Conservation (phyloP, 495 filamentous ascomycete genomes). For the Clohesyomyces aquaticus region DNA sequence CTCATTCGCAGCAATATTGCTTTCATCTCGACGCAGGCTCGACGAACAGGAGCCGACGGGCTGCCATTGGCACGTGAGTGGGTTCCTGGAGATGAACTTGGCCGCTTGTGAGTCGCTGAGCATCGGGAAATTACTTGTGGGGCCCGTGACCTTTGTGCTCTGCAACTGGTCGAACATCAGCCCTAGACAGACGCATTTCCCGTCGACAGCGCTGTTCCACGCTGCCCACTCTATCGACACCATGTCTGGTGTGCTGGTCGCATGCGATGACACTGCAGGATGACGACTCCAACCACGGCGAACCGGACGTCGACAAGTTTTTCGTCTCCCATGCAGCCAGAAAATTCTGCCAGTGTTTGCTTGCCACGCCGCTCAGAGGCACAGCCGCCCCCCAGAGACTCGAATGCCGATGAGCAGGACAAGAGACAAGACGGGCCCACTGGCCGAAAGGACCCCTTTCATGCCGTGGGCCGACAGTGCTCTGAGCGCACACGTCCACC, state of each 20-base stretch:
- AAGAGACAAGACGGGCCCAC: too few relatives aligned
- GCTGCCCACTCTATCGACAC: not conserved
- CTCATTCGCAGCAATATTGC: slow-evolving; percentile 29
- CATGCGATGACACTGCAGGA: slow-evolving; percentile 11
- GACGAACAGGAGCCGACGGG: not conserved
- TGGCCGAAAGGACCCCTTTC: not conserved
- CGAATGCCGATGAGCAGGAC: not conserved
- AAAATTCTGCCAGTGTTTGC: slow-evolving; percentile 21
- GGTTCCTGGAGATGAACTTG: too few relatives aligned
- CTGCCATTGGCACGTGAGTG: too few relatives aligned
- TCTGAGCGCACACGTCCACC: slow-evolving; percentile 2
- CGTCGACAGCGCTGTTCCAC: not conserved
- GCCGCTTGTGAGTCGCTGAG: not conserved
- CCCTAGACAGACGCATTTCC: not conserved
- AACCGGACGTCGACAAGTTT: slow-evolving; percentile 19
- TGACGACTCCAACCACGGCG: slow-evolving; percentile 11
- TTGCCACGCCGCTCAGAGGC: slow-evolving; percentile 12
- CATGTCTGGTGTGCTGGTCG: too few relatives aligned
- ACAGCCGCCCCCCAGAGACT: too few relatives aligned
- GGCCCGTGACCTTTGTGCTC: not conserved
- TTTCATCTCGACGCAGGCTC: slow-evolving; percentile 10
- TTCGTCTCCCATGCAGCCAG: not conserved
- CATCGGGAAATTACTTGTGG: slow-evolving; percentile 37
- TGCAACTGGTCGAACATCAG: not conserved
- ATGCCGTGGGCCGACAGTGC: not conserved